A percentile compares a stretch with the other conserved stretches of the same genome.
These are phyloP conservation scores for Pulicaria dysenterica DNA, from an alignment of 129 eudicot species.

Conservation along the genomic window DNA sequence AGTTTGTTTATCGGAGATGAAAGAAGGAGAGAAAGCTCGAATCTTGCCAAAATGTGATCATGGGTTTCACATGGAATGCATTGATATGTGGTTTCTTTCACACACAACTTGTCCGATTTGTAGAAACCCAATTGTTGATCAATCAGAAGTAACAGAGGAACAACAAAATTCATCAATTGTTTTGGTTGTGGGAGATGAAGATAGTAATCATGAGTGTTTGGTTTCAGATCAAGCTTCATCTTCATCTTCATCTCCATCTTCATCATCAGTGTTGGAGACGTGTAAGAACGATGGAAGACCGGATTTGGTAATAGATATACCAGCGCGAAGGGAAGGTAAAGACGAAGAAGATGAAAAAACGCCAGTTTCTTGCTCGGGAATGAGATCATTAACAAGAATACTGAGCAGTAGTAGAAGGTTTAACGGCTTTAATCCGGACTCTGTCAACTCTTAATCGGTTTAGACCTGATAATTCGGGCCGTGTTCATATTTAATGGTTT, in stretches of 20 bases:
- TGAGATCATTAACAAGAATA: no score
- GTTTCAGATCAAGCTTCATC: background rate
- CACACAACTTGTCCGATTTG: conserved; percentile 46
- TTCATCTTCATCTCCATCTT: no score
- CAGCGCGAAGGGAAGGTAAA: conserved; percentile 6
- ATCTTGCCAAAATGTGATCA: conserved; percentile 44
- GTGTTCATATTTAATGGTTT: no score
- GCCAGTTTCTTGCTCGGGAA: no score
- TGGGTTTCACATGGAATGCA: conserved; percentile 46
- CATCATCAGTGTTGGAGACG: background rate
- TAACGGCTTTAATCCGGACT: no score
- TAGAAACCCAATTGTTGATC: conserved; percentile 39
- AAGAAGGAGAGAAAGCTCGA: conserved; percentile 38
- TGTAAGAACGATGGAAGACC: background rate
- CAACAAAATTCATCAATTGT: conserved; percentile 23
- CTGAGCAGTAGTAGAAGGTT: background rate
- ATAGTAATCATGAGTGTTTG: conserved; percentile 12
- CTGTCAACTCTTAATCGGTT: no score
- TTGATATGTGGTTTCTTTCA: conserved; percentile 24
- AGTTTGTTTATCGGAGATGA: conserved; percentile 38
- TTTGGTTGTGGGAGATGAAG: conserved; percentile 34
- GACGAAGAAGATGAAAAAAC: background rate
- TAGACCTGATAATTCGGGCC: no score
- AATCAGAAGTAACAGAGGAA: background rate
- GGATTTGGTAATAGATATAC: conserved; percentile 59